phyloP scores from a whole-genome alignment of 75 land plant species.

The Cryptomeria japonica region DNA sequence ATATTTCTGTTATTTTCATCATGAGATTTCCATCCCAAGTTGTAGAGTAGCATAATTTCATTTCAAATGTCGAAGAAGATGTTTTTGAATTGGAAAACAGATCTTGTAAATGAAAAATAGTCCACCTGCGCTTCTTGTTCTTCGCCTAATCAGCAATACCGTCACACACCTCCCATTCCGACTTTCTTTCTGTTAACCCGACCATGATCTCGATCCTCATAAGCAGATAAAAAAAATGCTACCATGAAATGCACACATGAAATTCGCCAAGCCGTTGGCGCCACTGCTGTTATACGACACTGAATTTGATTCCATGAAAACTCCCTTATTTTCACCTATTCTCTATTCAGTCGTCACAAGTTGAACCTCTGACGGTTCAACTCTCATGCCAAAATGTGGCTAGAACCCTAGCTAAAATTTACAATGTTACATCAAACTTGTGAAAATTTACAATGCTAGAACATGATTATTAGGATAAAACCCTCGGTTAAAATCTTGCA shows the following conservation, averaged over 20 bases:
- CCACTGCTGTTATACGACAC: constrained; percentile 5
- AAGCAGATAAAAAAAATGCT: constrained; percentile 89
- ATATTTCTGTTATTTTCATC: no score
- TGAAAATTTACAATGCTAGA: no score
- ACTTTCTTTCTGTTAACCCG: constrained; percentile 35
- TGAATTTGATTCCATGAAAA: not conserved
- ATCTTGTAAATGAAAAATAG: no score
- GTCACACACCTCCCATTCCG: constrained; percentile 43
- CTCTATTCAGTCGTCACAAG: not conserved
- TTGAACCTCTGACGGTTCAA: not conserved
- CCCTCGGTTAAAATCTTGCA: no score
- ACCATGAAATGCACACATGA: constrained; percentile 90
- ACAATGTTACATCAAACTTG: no score
- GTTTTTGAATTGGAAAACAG: no score
- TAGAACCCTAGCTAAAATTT: no score
- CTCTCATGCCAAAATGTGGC: not conserved
- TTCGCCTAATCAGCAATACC: constrained; percentile 70
- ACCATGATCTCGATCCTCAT: constrained; percentile 79
- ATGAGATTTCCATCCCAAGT: no score
- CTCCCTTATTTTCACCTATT: not conserved
- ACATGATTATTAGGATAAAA: no score
- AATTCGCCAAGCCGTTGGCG: constrained; percentile 43
- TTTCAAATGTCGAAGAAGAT: no score
- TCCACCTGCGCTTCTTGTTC: constrained; percentile 70
- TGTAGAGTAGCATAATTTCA: no score